A percentile compares a stretch with the other conserved stretches of the same genome.
Evolutionary conservation across 441 rosid species (phyloP).

Genomic region (Corymbia citriodora): DNA sequence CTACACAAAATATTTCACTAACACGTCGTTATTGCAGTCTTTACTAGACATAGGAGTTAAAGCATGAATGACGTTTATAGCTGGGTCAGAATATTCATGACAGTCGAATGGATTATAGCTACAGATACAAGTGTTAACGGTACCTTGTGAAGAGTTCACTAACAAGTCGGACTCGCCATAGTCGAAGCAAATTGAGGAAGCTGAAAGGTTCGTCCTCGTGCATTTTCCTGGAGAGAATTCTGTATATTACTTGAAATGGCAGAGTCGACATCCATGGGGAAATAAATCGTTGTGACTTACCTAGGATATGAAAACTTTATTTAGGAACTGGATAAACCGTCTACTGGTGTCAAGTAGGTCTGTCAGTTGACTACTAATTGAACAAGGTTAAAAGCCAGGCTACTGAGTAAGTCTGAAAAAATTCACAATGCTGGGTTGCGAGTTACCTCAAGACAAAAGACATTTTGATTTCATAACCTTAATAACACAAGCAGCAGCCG

Average conservation of each 20-base stretch:
- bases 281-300: slow-evolving; percentile 49
- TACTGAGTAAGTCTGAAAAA: background rate
- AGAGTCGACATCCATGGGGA: slow-evolving; percentile 86
- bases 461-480: background rate
- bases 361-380: background rate
- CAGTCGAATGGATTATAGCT: background rate
- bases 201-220: slow-evolving; percentile 34
- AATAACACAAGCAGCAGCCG: background rate
- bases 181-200: slow-evolving; percentile 77
- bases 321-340: background rate
- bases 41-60: background rate
- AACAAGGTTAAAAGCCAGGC: background rate
- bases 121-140: background rate
- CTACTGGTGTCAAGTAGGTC: background rate
- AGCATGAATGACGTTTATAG: background rate
- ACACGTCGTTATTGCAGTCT: background rate
- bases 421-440: background rate
- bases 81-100: background rate
- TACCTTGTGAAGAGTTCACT: slow-evolving; percentile 68
- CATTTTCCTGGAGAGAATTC: slow-evolving; percentile 31
- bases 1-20: background rate
- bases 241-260: slow-evolving; percentile 53
- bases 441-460: background rate
- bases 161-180: slow-evolving; percentile 86
- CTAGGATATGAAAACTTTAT: slow-evolving; percentile 14